Base-by-base conservation (phyloP, 2,329 filamentous ascomycete genomes). In the Ceratocystis eucalypticola region DNA sequence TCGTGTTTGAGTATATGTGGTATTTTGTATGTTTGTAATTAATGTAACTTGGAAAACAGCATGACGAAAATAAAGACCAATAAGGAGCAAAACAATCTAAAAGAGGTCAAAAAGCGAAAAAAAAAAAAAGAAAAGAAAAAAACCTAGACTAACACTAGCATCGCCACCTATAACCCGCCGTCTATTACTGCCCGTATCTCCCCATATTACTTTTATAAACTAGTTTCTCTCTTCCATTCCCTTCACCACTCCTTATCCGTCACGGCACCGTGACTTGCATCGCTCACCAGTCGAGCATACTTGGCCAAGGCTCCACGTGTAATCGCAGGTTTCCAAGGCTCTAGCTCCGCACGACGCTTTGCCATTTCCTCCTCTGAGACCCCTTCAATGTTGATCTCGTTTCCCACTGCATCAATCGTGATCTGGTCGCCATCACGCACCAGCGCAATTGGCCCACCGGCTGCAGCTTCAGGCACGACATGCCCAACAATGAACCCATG, bases 401-500 rank as follows among this genome's bases (percentile, higher is more conserved):
- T 95, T 45, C 77, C 84, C 71, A 89, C 85, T 0, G 92, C 91
- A 73, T 94, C 89, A 72, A 97, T 96, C 2, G 88, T 91, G 64
- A 97, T 85, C 30, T 83, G 76, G 75, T 97, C 93, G 1, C 90
- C 93, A 71, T 95, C 83, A 71, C 79, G 74, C 1, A 96, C 89
- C 5, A 96, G 78, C 0, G 88, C 92, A 72, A 97, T 91, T 0
- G 93, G 92, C 0, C 93, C 93, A 17, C 93, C 93, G 1, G 88
- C 87, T 1, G 89, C 90, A 0, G 93, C 93, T 76, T 97, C 93
- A 1, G 93, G 93, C 2, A 89, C 88, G 15, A 96, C 90, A 72
- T 96, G 92, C 0, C 93, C 93, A 17, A 97, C 90, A 72, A 96
- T 94, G 75, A 96, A 96, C 0, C 91, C 91, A 74, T 96, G 92